Percentiles rank a stretch among this genome's conserved stretches.
phyloP scores from a whole-genome alignment of 768 basidiomycete genomes.

The Xerocomellus dryophilus region DNA sequence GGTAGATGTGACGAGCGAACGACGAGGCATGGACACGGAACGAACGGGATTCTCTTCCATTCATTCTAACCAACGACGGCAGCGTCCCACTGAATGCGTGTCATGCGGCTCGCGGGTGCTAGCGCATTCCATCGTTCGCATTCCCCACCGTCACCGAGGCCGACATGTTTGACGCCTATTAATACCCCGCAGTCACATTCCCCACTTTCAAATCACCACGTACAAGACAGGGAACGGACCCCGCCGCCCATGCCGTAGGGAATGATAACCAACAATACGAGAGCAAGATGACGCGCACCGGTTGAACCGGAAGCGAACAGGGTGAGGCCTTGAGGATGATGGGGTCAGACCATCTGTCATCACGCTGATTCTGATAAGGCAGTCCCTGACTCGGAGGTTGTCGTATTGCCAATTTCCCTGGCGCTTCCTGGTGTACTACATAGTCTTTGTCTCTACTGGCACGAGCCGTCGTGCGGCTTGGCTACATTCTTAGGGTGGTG shows the following conservation, averaged over 20 bases:
- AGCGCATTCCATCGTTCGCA: background rate
- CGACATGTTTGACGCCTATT: background rate
- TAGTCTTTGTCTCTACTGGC: slow-evolving; percentile 5
- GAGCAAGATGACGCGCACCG: background rate
- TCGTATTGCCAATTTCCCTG: slow-evolving; percentile 14
- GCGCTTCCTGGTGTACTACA: slow-evolving; percentile 3
- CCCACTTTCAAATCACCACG: background rate
- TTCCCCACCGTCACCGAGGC: background rate
- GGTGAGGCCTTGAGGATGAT: background rate
- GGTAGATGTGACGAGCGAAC: slow-evolving; percentile 13
- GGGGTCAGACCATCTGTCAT: no score
- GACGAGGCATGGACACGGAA: slow-evolving; percentile 5
- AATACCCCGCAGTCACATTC: background rate
- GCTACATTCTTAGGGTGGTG: slow-evolving; percentile 13
- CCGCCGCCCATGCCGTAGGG: background rate
- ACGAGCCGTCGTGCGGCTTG: background rate
- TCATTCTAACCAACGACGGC: slow-evolving; percentile 5
- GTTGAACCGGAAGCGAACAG: slow-evolving; percentile 1
- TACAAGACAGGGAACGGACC: background rate
- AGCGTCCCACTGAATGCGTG: background rate
- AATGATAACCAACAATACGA: background rate
- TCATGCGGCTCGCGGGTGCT: slow-evolving; percentile 1
- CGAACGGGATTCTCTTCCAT: slow-evolving; percentile 18
- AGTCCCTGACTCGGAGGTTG: slow-evolving; percentile 3
- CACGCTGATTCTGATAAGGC: slow-evolving; percentile 6